phyloP scores from a whole-genome alignment of 192 early-diverging fungal genomes.

The Coemansia sp. region DNA sequence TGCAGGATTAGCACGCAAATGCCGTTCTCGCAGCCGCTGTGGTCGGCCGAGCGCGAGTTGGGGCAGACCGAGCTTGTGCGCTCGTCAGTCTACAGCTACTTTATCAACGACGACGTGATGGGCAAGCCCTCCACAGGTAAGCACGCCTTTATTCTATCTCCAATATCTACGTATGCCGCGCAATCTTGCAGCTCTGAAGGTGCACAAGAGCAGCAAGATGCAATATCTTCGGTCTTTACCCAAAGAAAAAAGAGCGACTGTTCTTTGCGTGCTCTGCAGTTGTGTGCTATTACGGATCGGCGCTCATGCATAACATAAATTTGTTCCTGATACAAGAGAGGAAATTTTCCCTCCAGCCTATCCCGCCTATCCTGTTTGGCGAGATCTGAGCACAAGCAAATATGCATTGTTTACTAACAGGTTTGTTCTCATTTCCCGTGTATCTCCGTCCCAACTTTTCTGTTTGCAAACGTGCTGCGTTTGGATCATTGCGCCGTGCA shows the following conservation, averaged over 20 bases:
- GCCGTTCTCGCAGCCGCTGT: constrained; percentile 31
- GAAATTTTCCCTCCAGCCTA: neutral
- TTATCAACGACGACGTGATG: constrained; percentile 33
- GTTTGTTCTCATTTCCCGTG: neutral
- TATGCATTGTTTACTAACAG: constrained; percentile 11
- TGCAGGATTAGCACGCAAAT: constrained; percentile 24
- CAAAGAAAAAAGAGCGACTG: neutral
- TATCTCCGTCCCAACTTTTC: neutral
- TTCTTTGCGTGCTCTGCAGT: constrained; percentile 4
- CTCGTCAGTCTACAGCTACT: constrained; percentile 52
- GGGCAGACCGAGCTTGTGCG: constrained; percentile 30
- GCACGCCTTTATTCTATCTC: neutral
- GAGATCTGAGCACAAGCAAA: neutral
- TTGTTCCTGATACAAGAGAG: neutral
- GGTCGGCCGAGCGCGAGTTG: constrained; percentile 42
- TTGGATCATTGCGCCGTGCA: neutral
- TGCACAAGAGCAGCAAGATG: neutral
- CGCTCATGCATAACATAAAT: constrained; percentile 14
- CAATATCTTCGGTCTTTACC: neutral
- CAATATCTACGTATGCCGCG: neutral
- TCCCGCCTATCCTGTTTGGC: neutral
- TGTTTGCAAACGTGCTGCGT: constrained; percentile 1
- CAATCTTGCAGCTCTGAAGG: neutral
- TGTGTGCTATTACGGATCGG: constrained; percentile 13
- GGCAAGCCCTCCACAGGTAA: constrained; percentile 27